Evolutionary conservation across 78 protist species (phyloP), one percentile per base, ranked within the genome.

Genomic region (Pigoraptor vietnamica): DNA sequence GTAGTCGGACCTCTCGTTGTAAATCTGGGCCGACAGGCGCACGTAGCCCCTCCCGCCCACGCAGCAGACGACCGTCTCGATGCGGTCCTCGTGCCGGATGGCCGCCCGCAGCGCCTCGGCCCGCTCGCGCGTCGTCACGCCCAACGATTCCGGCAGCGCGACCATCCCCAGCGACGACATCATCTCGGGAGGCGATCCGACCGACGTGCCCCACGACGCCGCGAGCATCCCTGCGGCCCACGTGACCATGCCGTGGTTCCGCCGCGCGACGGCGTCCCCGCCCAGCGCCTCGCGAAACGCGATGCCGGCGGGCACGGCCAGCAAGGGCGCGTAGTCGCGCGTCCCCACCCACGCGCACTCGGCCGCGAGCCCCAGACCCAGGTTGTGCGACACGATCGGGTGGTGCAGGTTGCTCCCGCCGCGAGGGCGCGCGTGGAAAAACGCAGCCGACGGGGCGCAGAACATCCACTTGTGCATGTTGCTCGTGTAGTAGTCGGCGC

Each of bases 391-490:
- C 1, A 83, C 38, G 38, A 83, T 83, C 23, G 88, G 88, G 39
- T 32, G 88, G 38, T 83, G 88, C 1, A 83, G 88, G 21, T 6
- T 29, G 23, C 25, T 35, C 24, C 35, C 21, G 25, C 33, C n/a
- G n/a, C 35, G 88, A 83, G 25, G 88, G 88, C 88, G 9, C 33
- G 88, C 88, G 38, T 34, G 25, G 24, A 83, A 83, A 34, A 83
- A 83, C 34, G 88, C 88, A 9, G 38, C 88, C n/a, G 39, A 29
- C 1, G 88, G 88, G 1, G 88, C 23, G 9, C 34, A 6, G 33
- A 83, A 83, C 38, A 35, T 35, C 88, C 88, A 83, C 88, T 83
- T 83, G 88, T 83, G 88, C 88, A 83, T 19, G 88, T 83, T 83
- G 38, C 34, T 24, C 39, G 24, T 14, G 25, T 83, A 83, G 88